Evolutionary conservation across 2,329 filamentous ascomycete species (phyloP).

Genomic region (Epichloe scottii): DNA sequence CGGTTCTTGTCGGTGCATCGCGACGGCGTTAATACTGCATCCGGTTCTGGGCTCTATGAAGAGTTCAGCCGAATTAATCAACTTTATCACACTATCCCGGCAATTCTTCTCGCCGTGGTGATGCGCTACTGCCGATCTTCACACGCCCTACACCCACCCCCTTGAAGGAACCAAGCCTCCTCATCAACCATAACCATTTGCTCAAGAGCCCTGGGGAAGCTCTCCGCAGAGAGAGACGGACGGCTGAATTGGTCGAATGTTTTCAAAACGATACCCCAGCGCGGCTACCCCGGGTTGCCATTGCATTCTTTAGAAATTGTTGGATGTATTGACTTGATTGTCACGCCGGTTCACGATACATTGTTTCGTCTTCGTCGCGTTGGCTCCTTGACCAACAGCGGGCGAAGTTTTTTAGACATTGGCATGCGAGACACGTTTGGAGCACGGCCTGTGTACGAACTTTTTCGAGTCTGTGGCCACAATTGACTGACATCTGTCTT

Average conservation of each 20-base stretch:
- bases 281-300: neutral
- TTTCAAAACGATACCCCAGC: constrained; percentile 2
- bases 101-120: neutral
- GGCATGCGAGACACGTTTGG: neutral
- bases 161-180: too few relatives aligned
- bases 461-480: too few relatives aligned
- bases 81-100: neutral
- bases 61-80: neutral
- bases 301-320: neutral
- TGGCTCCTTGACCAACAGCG: too few relatives aligned
- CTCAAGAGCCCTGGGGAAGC: neutral
- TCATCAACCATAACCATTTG: neutral
- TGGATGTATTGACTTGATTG: neutral
- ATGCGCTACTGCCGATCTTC: neutral
- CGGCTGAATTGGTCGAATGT: neutral
- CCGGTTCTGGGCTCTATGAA: neutral
- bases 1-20: neutral
- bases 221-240: neutral
- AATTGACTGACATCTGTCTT: too few relatives aligned
- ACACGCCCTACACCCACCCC: neutral
- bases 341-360: neutral
- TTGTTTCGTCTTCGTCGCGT: neutral
- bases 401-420: too few relatives aligned
- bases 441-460: neutral
- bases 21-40: constrained; percentile 6